Base-by-base conservation (phyloP, 2,329 filamentous ascomycete species). In the Xylariaceae sp. region DNA sequence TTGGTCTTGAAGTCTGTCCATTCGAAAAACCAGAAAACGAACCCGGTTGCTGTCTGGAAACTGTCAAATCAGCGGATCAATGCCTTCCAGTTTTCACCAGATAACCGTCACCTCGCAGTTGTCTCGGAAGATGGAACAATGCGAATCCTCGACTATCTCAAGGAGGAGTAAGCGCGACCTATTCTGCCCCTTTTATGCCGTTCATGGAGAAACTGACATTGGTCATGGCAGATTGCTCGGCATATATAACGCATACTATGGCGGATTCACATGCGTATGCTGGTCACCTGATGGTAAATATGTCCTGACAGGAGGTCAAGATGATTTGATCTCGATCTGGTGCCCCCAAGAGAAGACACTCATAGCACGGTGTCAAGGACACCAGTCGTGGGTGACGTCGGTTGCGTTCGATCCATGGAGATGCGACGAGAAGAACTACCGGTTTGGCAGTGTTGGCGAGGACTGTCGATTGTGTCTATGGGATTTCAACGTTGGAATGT, bases 241-340 rank as follows among this genome's bases (percentile, higher is more conserved):
- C 69, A 79, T 96, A 50, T 97, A 90, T 74, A 86, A 88, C 68
- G 90, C 90, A 57, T 99, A 97, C 76, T 99, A 97, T 69, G 94
- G 94, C 51, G 93, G 91, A 2, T 81, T 99, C 62, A 89, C 89
- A 50, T 96, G 92, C 70, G 92, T 97, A 1, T 96, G 91, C 75
- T 99, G 94, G 94, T 97, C 93, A 5, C 94, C 94, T 8, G 94
- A 99, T 71, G 92, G 92, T 55, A 93, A 95, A 72, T 99, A 97
- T 73, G 87, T 99, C 55, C 80, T 99, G 15, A 97, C 94, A 0
- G 94, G 94, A 55, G 92, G 94, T 3, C 93, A 97, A 74, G 94
- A 99, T 72, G 94, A 99, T 72, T 79, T 97, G 8, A 89, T 99
- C 10, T 95, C 92, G 0, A 97, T 99, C 67, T 99, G 94, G 94